Conservation (phyloP, 2,329 filamentous ascomycete genomes). For the Colletotrichum gloeosporioides region DNA sequence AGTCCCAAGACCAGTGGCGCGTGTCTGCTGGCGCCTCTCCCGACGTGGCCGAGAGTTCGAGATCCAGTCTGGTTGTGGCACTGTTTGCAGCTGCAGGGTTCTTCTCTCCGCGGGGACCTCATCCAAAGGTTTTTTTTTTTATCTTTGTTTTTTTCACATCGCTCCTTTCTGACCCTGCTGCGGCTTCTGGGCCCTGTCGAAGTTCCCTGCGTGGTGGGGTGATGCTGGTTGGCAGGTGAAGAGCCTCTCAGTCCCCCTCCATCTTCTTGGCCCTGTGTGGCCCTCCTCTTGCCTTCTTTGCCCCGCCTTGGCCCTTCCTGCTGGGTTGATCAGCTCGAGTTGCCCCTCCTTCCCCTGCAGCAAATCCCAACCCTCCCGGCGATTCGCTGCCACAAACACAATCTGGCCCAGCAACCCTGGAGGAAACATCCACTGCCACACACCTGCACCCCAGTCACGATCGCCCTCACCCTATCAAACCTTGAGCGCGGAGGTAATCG, state of each 20-base stretch:
- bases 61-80: background rate
- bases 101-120: background rate
- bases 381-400: constrained; percentile 7
- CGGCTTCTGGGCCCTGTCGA: background rate
- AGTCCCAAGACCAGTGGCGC: background rate
- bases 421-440: background rate
- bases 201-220: background rate
- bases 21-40: constrained; percentile 4
- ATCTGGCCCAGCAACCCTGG: constrained; percentile 11
- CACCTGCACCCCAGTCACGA: background rate
- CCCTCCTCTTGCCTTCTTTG: background rate
- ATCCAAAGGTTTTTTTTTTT: background rate
- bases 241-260: constrained; percentile 2
- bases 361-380: background rate
- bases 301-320: background rate
- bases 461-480: constrained; percentile 12
- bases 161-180: background rate
- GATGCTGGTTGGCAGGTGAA: constrained; percentile 17
- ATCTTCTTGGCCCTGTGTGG: background rate
- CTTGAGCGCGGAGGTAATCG: background rate
- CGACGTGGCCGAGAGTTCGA: constrained; percentile 1
- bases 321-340: background rate
- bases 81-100: background rate
- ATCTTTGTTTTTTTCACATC: background rate
- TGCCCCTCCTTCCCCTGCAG: constrained; percentile 1